Conservation (phyloP, 441 rosid species). For the Populus hybrid region DNA sequence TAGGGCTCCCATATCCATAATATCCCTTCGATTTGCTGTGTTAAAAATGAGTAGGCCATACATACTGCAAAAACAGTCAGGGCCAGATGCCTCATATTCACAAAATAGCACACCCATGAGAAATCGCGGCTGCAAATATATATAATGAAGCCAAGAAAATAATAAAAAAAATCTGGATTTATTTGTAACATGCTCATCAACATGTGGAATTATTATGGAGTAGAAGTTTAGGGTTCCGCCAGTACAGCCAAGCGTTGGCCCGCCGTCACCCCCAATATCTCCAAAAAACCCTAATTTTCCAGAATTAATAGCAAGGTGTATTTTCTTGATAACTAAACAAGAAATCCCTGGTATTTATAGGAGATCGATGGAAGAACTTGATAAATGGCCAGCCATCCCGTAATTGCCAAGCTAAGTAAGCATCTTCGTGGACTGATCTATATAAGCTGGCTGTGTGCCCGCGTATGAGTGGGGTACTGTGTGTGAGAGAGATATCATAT, state of each 20-base stretch:
- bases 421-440: background rate
- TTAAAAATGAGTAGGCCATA: too few species aligned
- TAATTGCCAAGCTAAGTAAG: background rate
- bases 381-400: background rate
- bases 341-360: background rate
- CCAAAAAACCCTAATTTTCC: background rate
- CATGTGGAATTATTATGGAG: background rate
- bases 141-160: background rate
- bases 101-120: background rate
- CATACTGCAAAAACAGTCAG: background rate
- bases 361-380: background rate
- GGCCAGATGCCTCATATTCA: background rate
- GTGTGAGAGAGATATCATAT: background rate
- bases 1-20: background rate
- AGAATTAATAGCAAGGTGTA: background rate
- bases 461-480: background rate
- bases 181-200: background rate
- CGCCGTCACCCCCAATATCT: background rate
- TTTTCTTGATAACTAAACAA: background rate
- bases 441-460: background rate
- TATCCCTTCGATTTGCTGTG: too few species aligned
- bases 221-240: background rate
- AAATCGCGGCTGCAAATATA: background rate
- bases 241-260: background rate
- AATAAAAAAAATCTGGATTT: background rate